Evolutionary conservation across 2,329 filamentous ascomycete genomes (phyloP).

Genomic region (Cladosporium halotolerans): DNA sequence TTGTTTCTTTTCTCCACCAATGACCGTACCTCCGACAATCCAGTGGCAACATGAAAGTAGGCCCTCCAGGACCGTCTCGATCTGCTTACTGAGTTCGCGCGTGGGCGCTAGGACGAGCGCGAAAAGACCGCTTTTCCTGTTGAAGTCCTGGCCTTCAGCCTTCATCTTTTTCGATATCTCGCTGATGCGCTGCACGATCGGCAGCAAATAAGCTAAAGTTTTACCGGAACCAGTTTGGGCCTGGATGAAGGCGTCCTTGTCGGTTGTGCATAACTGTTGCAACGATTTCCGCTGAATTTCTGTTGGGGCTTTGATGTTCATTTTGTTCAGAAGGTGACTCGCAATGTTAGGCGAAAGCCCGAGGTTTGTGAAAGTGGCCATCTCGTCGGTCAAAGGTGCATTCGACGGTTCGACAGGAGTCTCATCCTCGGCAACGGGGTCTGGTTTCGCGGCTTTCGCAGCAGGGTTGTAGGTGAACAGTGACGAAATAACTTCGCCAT

Average conservation of each 20-base stretch:
- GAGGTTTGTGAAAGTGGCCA: constrained; percentile 78
- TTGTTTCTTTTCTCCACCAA: constrained; percentile 66
- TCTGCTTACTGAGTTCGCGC: constrained; percentile 90
- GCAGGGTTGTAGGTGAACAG: constrained; percentile 86
- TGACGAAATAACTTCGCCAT: constrained; percentile 65
- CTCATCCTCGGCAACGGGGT: constrained; percentile 37
- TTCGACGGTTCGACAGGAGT: constrained; percentile 71
- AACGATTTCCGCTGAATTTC: constrained; percentile 91
- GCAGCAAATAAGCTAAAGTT: constrained; percentile 89
- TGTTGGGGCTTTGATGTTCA: constrained; percentile 83
- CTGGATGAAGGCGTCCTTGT: constrained; percentile 90
- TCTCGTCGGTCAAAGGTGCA: constrained; percentile 76
- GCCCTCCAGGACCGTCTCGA: constrained; percentile 76
- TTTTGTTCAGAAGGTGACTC: constrained; percentile 74
- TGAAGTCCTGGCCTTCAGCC: constrained; percentile 47
- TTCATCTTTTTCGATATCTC: constrained; percentile 55
- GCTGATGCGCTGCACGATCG: constrained; percentile 83
- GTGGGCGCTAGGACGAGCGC: constrained; percentile 92
- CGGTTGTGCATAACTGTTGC: constrained; percentile 68
- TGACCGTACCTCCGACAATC: constrained; percentile 84
- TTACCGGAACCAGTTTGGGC: constrained; percentile 97
- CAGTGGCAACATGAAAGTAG: constrained; percentile 85
- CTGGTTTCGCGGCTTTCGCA: constrained; percentile 55
- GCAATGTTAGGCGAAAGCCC: constrained; percentile 77
- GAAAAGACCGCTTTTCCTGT: constrained; percentile 83